Evolutionary conservation across 2,329 filamentous ascomycete genomes (phyloP).

Genomic region (Colletotrichum sp.): DNA sequence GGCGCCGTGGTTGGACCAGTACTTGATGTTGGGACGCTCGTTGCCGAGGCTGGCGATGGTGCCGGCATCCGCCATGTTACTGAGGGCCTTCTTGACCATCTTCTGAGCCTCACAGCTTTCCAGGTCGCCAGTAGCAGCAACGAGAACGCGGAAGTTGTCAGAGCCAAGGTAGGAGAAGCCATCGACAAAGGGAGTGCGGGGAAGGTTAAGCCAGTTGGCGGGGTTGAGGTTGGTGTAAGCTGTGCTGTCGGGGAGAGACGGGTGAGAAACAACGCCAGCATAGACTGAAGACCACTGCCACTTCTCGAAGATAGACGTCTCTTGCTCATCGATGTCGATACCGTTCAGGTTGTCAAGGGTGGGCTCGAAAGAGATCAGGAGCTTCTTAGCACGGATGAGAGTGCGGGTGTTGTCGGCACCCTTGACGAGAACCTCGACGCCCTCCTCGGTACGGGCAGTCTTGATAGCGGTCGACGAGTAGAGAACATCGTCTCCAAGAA

Average conservation of each 20-base stretch:
- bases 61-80: slow-evolving; percentile 25
- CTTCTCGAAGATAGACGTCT: slow-evolving; percentile 33
- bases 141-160: slow-evolving; percentile 30
- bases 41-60: slow-evolving; percentile 21
- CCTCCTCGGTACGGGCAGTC: slow-evolving; percentile 31
- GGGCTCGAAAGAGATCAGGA: slow-evolving; percentile 41
- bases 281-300: slow-evolving; percentile 37
- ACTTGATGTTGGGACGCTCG: slow-evolving; percentile 25
- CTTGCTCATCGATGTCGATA: slow-evolving; percentile 35
- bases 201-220: slow-evolving; percentile 30
- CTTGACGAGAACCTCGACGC: slow-evolving; percentile 33
- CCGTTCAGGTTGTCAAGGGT: slow-evolving; percentile 31
- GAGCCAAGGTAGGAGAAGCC: slow-evolving; percentile 31
- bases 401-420: slow-evolving; percentile 20
- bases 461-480: slow-evolving; percentile 37
- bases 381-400: slow-evolving; percentile 33
- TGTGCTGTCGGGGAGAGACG: slow-evolving; percentile 30
- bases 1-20: slow-evolving; percentile 33
- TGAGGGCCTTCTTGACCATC: slow-evolving; percentile 26
- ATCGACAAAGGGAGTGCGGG: slow-evolving; percentile 29
- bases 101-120: slow-evolving; percentile 26
- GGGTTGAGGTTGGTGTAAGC: slow-evolving; percentile 32
- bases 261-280: slow-evolving; percentile 33
- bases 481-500: slow-evolving; percentile 40
- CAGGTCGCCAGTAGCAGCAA: slow-evolving; percentile 26